Base-by-base conservation (phyloP, 2,329 filamentous ascomycete species). In the Aspergillus tubingensis region DNA sequence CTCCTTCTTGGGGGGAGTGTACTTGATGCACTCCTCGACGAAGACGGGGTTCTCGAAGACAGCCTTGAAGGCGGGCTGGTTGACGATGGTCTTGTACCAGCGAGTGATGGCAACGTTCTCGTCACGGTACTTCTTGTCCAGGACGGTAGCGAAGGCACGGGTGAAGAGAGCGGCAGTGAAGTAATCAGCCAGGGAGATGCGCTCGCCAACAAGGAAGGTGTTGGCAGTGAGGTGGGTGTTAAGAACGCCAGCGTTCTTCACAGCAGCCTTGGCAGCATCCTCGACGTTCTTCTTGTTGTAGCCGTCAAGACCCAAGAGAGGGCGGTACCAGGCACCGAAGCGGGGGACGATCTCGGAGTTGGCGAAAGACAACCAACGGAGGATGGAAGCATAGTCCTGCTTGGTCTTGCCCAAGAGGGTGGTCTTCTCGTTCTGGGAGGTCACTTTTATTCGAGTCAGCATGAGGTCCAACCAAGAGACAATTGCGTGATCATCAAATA, bases 351-450 rank as follows among this genome's bases (percentile, higher is more conserved):
- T 78, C 85, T 99, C 94, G 62, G 82, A 79, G 88, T 98, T 99
- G 87, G 90, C 91, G 83, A 89, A 98, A 68, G 94, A 98, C 89
- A 97, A 88, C 95, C 95, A 99, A 82, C 91, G 91, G 78, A 99
- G 86, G 81, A 99, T 99, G 71, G 93, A 93, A 73, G 95, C 95
- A 81, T 98, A 94, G 88, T 99, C 95, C 86, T 99, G 94, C 90
- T 99, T 99, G 83, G 93, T 99, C 90, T 98, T 98, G 77, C 95
- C 95, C 73, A 99, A 88, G 69, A 99, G 92, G 71, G 92, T 96
- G 74, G 95, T 99, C 90, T 98, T 98, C 89, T 98, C 95, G 81
- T 99, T 99, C 85, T 99, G 95, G 72, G 95, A 98, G 74, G 95
- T 92, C 79, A 99, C 95, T 98, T 13, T 62, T 57, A 61, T 54